Conservation (phyloP, 257 asterid species). For the Solanum neorickii region DNA sequence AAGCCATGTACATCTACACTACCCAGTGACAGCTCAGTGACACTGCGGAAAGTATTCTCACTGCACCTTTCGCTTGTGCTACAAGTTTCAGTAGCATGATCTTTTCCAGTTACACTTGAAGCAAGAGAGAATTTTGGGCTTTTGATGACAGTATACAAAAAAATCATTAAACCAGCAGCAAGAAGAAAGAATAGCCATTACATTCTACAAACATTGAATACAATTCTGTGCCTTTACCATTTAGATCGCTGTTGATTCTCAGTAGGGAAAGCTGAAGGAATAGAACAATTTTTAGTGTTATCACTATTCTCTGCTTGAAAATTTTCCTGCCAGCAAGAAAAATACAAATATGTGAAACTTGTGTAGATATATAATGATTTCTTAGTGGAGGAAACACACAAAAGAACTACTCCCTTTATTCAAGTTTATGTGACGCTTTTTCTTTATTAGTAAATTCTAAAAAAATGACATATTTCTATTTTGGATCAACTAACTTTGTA, state of each 20-base stretch:
- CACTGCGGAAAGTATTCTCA: slow-evolving; percentile 47
- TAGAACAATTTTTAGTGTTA: slow-evolving; percentile 16
- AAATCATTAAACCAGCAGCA: neutral
- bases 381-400: neutral
- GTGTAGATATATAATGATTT: neutral
- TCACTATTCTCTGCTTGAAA: slow-evolving; percentile 15
- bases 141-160: neutral
- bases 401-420: neutral
- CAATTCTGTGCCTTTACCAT: slow-evolving; percentile 24
- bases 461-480: neutral
- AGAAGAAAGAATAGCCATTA: neutral
- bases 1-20: slow-evolving; percentile 35
- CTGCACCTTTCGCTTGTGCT: slow-evolving; percentile 23
- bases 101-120: slow-evolving; percentile 26
- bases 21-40: slow-evolving; percentile 19
- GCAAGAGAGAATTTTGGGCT: slow-evolving; percentile 29
- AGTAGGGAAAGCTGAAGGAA: slow-evolving; percentile 17
- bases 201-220: neutral
- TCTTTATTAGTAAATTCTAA: neutral
- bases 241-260: slow-evolving; percentile 21
- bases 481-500: neutral
- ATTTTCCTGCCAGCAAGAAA: slow-evolving; percentile 37
- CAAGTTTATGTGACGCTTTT: neutral
- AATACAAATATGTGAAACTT: neutral
- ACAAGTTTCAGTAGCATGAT: slow-evolving; percentile 15